phyloP scores from a whole-genome alignment of 352 stramenopile genomes.

The Pythium apleroticum region DNA sequence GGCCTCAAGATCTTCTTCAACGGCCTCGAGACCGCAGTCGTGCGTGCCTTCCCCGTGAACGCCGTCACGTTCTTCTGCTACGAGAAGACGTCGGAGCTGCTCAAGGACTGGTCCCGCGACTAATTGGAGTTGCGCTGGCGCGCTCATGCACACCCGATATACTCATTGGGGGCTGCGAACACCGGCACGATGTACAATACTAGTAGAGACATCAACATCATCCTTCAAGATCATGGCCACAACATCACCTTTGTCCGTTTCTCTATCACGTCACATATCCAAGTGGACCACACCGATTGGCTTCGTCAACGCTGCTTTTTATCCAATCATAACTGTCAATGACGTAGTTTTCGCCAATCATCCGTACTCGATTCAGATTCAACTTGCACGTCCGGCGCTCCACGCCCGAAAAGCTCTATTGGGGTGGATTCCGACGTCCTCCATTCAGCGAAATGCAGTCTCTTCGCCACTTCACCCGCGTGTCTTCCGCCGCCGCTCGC shows the following conservation, averaged over 20 bases:
- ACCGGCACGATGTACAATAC: not conserved
- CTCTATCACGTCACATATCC: conserved; percentile 20
- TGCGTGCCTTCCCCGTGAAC: conserved; percentile 83
- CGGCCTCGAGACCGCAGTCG: conserved; percentile 69
- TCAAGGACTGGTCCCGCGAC: conserved; percentile 50
- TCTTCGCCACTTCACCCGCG: conserved; percentile 21
- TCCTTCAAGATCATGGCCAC: not conserved
- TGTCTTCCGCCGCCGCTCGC: not conserved
- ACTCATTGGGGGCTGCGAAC: not conserved
- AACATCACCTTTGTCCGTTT: not conserved
- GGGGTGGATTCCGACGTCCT: not conserved
- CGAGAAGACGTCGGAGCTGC: conserved; percentile 68
- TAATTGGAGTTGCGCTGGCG: not conserved
- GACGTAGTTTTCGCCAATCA: conserved; percentile 4
- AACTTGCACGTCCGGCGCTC: conserved; percentile 23
- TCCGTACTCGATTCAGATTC: not conserved
- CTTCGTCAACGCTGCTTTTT: not conserved
- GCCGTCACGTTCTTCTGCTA: conserved; percentile 88
- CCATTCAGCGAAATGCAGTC: conserved; percentile 19
- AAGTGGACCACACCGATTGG: conserved; percentile 13
- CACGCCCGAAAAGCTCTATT: conserved; percentile 22
- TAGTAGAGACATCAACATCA: not conserved
- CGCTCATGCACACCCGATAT: not conserved
- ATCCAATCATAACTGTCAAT: conserved; percentile 6
- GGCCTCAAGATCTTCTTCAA: conserved; percentile 77